Conservation (phyloP, 371 early-diverging fungal species). For the Gilbertella persicaria region DNA sequence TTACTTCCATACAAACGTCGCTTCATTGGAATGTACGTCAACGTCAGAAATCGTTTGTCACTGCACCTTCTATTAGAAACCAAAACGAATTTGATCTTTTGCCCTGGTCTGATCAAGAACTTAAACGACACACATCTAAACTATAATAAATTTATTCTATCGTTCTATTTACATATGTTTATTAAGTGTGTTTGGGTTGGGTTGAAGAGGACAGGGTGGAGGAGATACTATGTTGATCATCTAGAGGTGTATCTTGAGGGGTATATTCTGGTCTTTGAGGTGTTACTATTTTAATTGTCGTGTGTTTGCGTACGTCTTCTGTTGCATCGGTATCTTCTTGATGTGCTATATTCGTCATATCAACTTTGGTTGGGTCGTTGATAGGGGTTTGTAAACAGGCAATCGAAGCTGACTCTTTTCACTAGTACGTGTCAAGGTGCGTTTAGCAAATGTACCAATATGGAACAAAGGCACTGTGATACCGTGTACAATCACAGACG, state of each 20-base stretch:
- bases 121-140: slow-evolving; percentile 8
- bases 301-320: not conserved
- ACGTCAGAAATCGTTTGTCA: slow-evolving; percentile 72
- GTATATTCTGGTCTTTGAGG: not conserved
- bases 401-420: not conserved
- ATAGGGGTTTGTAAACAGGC: not conserved
- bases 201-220: too few species aligned
- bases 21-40: slow-evolving; percentile 83
- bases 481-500: slow-evolving; percentile 78
- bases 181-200: too few species aligned
- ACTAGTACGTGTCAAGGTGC: slow-evolving; percentile 6
- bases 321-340: not conserved
- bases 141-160: not conserved
- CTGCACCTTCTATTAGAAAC: slow-evolving; percentile 35
- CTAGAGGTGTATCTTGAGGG: too few species aligned
- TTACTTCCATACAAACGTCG: slow-evolving; percentile 73
- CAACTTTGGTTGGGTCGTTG: not conserved
- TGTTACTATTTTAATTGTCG: not conserved
- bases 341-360: not conserved
- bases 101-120: slow-evolving; percentile 31
- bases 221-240: too few species aligned
- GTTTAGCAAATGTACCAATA: slow-evolving; percentile 22
- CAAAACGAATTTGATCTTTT: slow-evolving; percentile 17
- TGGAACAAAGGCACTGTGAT: slow-evolving; percentile 69
- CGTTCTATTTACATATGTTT: too few species aligned